Percentiles rank a stretch among this genome's conserved stretches.
These are phyloP conservation scores for Ceratocystis lukuohia DNA, from an alignment of 2,329 filamentous ascomycete genomes.

Conservation along the genomic window DNA sequence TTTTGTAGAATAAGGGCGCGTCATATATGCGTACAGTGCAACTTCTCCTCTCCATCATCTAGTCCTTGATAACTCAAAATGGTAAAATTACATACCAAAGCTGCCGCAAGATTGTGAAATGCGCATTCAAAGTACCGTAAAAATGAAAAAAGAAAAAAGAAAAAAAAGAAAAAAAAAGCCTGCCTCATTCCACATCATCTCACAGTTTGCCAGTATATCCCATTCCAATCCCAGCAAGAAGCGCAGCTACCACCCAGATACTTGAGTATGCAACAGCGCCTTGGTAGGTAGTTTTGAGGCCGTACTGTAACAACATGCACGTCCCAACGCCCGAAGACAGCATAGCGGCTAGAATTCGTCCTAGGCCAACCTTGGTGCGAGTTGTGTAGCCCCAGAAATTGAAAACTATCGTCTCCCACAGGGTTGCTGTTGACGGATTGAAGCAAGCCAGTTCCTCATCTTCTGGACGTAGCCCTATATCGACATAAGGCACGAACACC, in stretches of 20 bases:
- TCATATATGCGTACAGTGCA: no score
- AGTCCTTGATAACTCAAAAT: no score
- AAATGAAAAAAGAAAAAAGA: no score
- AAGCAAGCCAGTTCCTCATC: slow-evolving; percentile 42
- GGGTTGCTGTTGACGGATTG: slow-evolving; percentile 48
- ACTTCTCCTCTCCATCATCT: no score
- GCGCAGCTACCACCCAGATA: slow-evolving; percentile 57
- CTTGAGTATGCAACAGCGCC: slow-evolving; percentile 62
- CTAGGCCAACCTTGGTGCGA: slow-evolving; percentile 49
- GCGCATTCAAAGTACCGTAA: no score
- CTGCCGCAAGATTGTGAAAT: no score
- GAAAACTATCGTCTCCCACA: slow-evolving; percentile 56
- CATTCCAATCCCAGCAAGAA: slow-evolving; percentile 44
- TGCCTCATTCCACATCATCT: not conserved
- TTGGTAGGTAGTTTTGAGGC: slow-evolving; percentile 55
- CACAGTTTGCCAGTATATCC: slow-evolving; percentile 35
- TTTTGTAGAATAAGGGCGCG: no score
- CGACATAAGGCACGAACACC: slow-evolving; percentile 58
- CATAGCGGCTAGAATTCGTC: slow-evolving; percentile 48
- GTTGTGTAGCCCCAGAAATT: slow-evolving; percentile 58
- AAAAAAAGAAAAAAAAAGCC: no score
- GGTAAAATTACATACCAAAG: no score
- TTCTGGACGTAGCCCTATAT: slow-evolving; percentile 35
- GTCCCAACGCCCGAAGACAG: slow-evolving; percentile 45
- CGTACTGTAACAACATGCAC: slow-evolving; percentile 51